Conservation (phyloP, 495 filamentous ascomycete genomes). For the Aspergillus panamensis region DNA sequence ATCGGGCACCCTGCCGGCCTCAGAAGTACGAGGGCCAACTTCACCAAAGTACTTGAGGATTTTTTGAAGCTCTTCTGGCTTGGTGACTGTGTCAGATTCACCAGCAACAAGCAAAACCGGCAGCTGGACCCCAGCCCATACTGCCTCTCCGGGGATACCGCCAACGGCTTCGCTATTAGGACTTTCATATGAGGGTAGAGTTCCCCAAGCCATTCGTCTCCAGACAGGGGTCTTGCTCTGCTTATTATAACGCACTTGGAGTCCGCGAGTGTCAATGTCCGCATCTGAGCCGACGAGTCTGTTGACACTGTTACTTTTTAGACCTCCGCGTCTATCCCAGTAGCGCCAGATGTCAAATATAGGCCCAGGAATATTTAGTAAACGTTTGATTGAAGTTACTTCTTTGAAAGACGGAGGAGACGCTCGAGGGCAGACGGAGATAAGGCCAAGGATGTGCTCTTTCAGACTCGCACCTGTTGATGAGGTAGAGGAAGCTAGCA, state of each 20-base stretch:
- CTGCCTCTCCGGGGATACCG: conserved; percentile 63
- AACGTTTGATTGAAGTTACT: conserved; percentile 47
- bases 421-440: conserved; percentile 76
- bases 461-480: conserved; percentile 45
- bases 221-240: conserved; percentile 79
- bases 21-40: conserved; percentile 15
- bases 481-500: conserved; percentile 63
- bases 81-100: conserved; percentile 70
- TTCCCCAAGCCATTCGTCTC: conserved; percentile 77
- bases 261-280: conserved; percentile 66
- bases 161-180: conserved; percentile 44
- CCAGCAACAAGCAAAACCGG: conserved; percentile 80
- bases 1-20: conserved; percentile 22
- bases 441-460: conserved; percentile 65
- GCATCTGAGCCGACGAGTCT: conserved; percentile 75
- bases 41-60: conserved; percentile 59
- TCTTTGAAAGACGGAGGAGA: conserved; percentile 55
- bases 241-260: conserved; percentile 80
- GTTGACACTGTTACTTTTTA: conserved; percentile 69
- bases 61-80: conserved; percentile 64
- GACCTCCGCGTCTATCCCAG: conserved; percentile 80
- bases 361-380: conserved; percentile 62
- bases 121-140: conserved; percentile 68
- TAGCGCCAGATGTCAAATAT: conserved; percentile 73
- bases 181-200: conserved; percentile 52